Conservation (phyloP, 2,329 filamentous ascomycete species). For the Aspergillus aculeatinus region DNA sequence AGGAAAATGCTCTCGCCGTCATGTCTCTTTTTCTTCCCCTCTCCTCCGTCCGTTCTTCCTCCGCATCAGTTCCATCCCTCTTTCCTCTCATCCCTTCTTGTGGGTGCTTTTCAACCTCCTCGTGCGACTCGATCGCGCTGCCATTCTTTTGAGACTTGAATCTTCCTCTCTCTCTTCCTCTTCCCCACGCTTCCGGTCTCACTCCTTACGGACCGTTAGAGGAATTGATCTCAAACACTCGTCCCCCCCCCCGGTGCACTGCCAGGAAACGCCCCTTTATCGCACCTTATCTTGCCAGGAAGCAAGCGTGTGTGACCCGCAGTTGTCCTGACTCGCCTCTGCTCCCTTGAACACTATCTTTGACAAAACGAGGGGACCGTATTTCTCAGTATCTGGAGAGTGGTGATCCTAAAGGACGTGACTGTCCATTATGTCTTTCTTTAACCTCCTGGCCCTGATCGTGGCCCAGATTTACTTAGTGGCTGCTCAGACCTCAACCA, state of each 20-base stretch:
- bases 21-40: slow-evolving; percentile 13
- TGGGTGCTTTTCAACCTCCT: slow-evolving; percentile 17
- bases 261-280: slow-evolving; percentile 5
- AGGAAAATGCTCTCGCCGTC: slow-evolving; percentile 27
- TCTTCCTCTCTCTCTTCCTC: not conserved
- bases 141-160: slow-evolving; percentile 25
- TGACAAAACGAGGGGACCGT: slow-evolving; percentile 1
- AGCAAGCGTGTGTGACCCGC: slow-evolving; percentile 2
- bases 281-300: slow-evolving; percentile 9
- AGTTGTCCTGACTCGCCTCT: slow-evolving; percentile 5
- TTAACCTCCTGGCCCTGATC: slow-evolving; percentile 29
- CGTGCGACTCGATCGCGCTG: slow-evolving; percentile 31
- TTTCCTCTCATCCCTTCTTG: slow-evolving; percentile 6
- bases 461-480: slow-evolving; percentile 30
- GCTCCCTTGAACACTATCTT: slow-evolving; percentile 1
- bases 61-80: slow-evolving; percentile 5
- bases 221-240: not conserved
- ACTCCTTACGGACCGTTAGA: slow-evolving; percentile 17
- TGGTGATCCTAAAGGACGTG: slow-evolving; percentile 10
- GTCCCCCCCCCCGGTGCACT: not conserved
- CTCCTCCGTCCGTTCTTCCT: slow-evolving; percentile 6
- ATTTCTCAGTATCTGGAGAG: slow-evolving; percentile 12
- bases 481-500: slow-evolving; percentile 70
- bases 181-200: slow-evolving; percentile 13
- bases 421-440: slow-evolving; percentile 25